Conservation (phyloP, 164 flowering plant species). For the Liquidambar formosana region DNA sequence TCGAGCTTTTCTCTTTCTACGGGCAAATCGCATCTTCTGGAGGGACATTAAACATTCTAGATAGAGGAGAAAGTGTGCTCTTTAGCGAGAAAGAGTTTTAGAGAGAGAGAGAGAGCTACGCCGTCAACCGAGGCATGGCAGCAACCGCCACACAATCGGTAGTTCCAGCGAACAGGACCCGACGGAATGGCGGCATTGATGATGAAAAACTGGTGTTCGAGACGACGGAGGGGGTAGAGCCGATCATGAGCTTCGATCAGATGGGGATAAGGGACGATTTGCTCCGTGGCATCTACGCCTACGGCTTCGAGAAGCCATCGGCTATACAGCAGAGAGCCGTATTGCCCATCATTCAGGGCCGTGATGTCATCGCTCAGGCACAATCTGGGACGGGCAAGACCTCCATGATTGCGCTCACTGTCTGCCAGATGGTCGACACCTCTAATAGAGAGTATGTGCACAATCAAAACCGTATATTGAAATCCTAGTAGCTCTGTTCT, state of each 20-base stretch:
- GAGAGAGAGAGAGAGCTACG: background rate
- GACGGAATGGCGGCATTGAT: conserved; percentile 33
- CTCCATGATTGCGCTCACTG: conserved; percentile 94
- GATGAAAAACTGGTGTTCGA: conserved; percentile 71
- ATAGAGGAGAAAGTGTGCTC: too few relatives aligned
- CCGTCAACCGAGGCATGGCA: conserved; percentile 26
- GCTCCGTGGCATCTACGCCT: conserved; percentile 76
- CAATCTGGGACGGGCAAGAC: conserved; percentile 96
- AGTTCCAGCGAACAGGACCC: conserved; percentile 44
- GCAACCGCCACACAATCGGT: conserved; percentile 31
- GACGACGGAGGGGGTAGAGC: conserved; percentile 79
- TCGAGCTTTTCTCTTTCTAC: too few relatives aligned
- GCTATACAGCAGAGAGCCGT: conserved; percentile 95
- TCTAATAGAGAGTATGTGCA: conserved; percentile 59
- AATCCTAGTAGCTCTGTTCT: background rate
- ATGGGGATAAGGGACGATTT: conserved; percentile 86
- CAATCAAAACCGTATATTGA: background rate
- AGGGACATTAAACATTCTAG: too few relatives aligned
- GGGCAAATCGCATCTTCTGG: too few relatives aligned
- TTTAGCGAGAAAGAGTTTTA: too few relatives aligned
- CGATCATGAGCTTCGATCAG: conserved; percentile 65
- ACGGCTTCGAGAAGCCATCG: conserved; percentile 93
- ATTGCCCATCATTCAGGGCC: conserved; percentile 78
- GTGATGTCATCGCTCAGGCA: conserved; percentile 95
- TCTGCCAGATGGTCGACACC: conserved; percentile 84